Conservation (phyloP, 1,139 yeast species). For the Hansenula anomala region DNA sequence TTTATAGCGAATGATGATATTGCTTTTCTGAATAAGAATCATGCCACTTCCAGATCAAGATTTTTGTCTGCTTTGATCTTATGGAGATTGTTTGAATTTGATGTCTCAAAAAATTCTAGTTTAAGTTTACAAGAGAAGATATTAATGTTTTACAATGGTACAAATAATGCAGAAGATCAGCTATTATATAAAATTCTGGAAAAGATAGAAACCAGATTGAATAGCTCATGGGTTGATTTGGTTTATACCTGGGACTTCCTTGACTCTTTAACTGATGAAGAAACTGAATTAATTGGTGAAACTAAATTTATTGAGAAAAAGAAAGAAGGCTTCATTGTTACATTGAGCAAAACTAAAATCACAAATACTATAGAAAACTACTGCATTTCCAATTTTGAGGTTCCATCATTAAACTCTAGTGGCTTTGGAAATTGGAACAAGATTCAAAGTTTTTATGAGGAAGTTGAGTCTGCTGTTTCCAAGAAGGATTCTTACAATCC, state of each 20-base stretch:
- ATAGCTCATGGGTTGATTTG: constrained; percentile 52
- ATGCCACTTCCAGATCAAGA: constrained; percentile 22
- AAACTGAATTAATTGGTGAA: constrained; percentile 38
- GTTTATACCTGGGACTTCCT: constrained; percentile 66
- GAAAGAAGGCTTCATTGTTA: constrained; percentile 46
- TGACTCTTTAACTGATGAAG: constrained; percentile 36
- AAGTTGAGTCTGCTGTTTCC: constrained; percentile 11
- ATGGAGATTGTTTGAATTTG: constrained; percentile 40
- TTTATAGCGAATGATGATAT: constrained; percentile 47
- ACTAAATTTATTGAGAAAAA: constrained; percentile 43
- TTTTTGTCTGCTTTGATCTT: constrained; percentile 42
- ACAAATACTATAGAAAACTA: constrained; percentile 42
- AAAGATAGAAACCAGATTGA: constrained; percentile 48
- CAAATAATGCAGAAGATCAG: constrained; percentile 56
- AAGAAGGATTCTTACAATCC: constrained; percentile 46
- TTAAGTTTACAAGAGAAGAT: constrained; percentile 41
- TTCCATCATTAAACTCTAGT: constrained; percentile 13
- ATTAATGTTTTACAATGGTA: constrained; percentile 55
- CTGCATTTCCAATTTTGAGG: constrained; percentile 20
- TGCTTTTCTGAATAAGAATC: constrained; percentile 27
- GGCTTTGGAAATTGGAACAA: constrained; percentile 18
- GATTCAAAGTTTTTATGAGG: constrained; percentile 25
- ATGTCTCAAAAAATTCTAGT: constrained; percentile 44
- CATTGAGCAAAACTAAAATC: constrained; percentile 49
- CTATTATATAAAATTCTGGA: constrained; percentile 52